Base-by-base conservation (phyloP, 148 eudicot genomes). In the Chenopodium album region DNA sequence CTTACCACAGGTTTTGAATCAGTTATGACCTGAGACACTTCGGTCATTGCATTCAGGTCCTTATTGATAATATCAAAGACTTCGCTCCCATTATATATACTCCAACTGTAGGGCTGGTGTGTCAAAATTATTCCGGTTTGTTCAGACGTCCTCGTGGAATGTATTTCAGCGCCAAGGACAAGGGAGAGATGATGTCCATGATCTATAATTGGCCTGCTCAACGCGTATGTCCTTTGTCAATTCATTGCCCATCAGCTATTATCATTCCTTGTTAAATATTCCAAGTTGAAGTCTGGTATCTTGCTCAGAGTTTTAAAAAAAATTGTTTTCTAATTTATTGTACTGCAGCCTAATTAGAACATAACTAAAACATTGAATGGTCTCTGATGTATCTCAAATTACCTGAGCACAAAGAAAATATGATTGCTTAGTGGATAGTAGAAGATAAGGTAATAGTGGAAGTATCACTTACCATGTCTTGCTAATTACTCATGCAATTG, bases 181-280 rank as follows among this genome's bases (percentile, higher is more conserved):
- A 89, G 86, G 97, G 99, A 88, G 99, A 96, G 89, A 94, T 94
- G 99, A 96, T 96, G 98, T 96, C 99, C 67, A 96, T 96, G 98
- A 92, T 96, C 84, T 94, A 88, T 71, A 92, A 89, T 83, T 96
- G 99, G 99, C 99, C 99, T 34, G 82, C 97, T 85, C 81, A 86
- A 71, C 82, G 92, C 86, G 99, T 96, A 91, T 85, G 85, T 34
- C 77, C 62, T 79, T 52, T 20, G 26, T 52, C 17, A 34, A 54
- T 32, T 76, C 29, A 29, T 34, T 34, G 7, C 37, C 20, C n/a
- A 68, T 19, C 56, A 26, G 69, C 32, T 66, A 56, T 34, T 63
- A 31, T 62, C 56, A 44, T 67, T 1, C 59, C 14, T 17, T 47
- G 32, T 75, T 14, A 64, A 0, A 22, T 17, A 47, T 48, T 48